phyloP scores from a whole-genome alignment of 371 early-diverging fungal genomes.

The Haplosporangium sp. region DNA sequence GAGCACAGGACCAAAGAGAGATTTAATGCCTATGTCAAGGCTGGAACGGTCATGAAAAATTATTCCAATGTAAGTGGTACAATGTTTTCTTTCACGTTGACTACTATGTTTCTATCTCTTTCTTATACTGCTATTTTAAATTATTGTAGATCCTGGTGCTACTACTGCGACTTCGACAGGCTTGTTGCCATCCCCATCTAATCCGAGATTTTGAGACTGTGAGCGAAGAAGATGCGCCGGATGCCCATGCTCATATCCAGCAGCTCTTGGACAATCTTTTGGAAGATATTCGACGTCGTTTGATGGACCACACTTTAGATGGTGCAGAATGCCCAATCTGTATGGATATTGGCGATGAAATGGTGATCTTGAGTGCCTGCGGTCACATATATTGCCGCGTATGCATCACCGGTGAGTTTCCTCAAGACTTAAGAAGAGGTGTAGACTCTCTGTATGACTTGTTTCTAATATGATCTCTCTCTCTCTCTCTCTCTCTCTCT shows the following conservation, averaged over 20 bases:
- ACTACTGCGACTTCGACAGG: conserved; percentile 68
- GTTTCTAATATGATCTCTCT: background rate
- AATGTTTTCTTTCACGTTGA: background rate
- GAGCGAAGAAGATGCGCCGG: conserved; percentile 51
- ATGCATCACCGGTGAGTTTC: conserved; percentile 37
- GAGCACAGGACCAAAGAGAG: conserved; percentile 59
- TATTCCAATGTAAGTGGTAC: conserved; percentile 63
- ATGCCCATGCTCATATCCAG: conserved; percentile 26
- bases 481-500: background rate
- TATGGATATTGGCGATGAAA: conserved; percentile 53
- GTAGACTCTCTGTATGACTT: no score
- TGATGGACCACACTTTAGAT: conserved; percentile 64
- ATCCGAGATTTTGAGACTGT: conserved; percentile 68
- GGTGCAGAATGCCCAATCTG: conserved; percentile 50
- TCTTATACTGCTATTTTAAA: background rate
- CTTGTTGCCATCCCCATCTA: conserved; percentile 82
- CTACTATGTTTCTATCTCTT: background rate
- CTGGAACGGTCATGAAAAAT: conserved; percentile 60
- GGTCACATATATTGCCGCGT: conserved; percentile 52
- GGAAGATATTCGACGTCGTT: conserved; percentile 44
- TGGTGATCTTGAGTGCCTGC: conserved; percentile 40
- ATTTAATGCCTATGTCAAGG: conserved; percentile 57
- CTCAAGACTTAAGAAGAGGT: background rate
- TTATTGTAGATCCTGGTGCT: conserved; percentile 56
- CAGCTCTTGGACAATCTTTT: conserved; percentile 25